Conservation (phyloP, 441 rosid species). For the Populus hybrid region DNA sequence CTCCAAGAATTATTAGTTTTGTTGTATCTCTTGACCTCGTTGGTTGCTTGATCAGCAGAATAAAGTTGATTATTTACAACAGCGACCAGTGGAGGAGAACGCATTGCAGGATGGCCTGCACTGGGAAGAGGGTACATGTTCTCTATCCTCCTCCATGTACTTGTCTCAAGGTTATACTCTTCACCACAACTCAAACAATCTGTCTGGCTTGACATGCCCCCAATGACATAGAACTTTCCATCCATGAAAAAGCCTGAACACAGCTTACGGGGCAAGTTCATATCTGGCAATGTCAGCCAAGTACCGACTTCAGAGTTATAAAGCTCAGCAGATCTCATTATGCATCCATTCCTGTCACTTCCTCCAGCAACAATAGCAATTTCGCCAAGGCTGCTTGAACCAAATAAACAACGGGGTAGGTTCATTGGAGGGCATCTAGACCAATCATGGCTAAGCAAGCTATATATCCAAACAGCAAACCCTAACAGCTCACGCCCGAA, state of each 20-base stretch:
- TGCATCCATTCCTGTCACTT: slow-evolving; percentile 52
- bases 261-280: slow-evolving; percentile 67
- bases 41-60: slow-evolving; percentile 31
- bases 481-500: slow-evolving; percentile 65
- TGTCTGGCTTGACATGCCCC: slow-evolving; percentile 70
- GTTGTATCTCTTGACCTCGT: slow-evolving; percentile 35
- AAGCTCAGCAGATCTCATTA: slow-evolving; percentile 65
- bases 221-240: slow-evolving; percentile 72
- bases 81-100: slow-evolving; percentile 37
- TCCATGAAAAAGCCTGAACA: slow-evolving; percentile 92
- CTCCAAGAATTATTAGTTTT: slow-evolving; percentile 29
- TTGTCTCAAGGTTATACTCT: slow-evolving; percentile 61
- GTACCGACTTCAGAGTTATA: slow-evolving; percentile 63
- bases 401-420: slow-evolving; percentile 70
- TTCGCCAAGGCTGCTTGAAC: slow-evolving; percentile 67
- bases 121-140: slow-evolving; percentile 77
- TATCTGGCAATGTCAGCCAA: slow-evolving; percentile 70
- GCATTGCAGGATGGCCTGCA: slow-evolving; percentile 63
- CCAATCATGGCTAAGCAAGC: slow-evolving; percentile 52
- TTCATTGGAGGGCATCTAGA: slow-evolving; percentile 71
- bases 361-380: slow-evolving; percentile 77
- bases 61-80: slow-evolving; percentile 32
- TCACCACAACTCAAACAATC: slow-evolving; percentile 70
- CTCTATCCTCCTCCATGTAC: slow-evolving; percentile 64
- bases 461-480: slow-evolving; percentile 76